Evolutionary conservation across 2,329 filamentous ascomycete genomes (phyloP), one percentile per base, ranked within the genome.

Genomic region (Geosmithia putterillii): DNA sequence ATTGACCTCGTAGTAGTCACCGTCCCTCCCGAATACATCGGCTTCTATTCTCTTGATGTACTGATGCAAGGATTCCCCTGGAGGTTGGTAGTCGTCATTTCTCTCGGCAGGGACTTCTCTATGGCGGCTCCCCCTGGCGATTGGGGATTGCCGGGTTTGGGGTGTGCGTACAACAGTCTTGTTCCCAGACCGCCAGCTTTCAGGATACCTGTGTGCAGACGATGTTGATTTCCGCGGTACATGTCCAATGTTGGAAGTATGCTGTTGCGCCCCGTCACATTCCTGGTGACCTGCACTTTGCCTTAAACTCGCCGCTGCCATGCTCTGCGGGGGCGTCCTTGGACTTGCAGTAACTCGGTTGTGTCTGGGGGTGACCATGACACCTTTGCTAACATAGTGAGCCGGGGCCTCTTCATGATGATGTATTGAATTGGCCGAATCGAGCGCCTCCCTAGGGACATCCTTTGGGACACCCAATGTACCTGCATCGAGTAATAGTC

Each of bases 41-140:
- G 22, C 42, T 39, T 60, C 55, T 23, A 57, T 52, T 46, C 53
- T 51, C 8, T 50, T 41, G 32, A 60, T 55, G 32, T 51, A 58
- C 7, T 55, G 51, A 3, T 43, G 41, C 12, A 56, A 40, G 10
- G 44, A 51, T 45, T 58, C 56, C 21, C 22, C 21, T 7, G 19
- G 12, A 21, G 17, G 12, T 5, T 12, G 28, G 15, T 14, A n/a
- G n/a, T n/a, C n/a, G n/a, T n/a, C n/a, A n/a, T n/a, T n/a, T n/a
- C n/a, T n/a, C n/a, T n/a, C n/a, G n/a, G n/a, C n/a, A n/a, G 28
- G 3, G 28, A 4, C 5, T 12, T 32, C 6, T 32, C 28, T 32
- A 32, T 14, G 10, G 28, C 28, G 28, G 3, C 10, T 6, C 28
- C 3, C 28, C 10, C 28, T 12, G 28, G 28, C 10, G 10, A 14